Evolutionary conservation across 495 filamentous ascomycete species (phyloP).

Genomic region (Penicillium turbatum): DNA sequence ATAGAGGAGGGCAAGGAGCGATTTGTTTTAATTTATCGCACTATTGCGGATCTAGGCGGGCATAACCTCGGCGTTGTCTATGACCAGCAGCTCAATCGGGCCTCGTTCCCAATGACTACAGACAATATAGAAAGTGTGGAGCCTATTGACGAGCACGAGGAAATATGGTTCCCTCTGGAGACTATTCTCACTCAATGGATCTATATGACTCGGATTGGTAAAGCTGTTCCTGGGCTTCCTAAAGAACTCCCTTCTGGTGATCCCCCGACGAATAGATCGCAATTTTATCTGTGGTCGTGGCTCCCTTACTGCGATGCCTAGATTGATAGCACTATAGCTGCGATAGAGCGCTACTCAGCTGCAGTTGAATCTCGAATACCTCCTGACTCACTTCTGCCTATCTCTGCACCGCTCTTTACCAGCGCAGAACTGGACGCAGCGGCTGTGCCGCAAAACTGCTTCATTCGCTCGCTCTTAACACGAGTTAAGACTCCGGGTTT

Average conservation of each 20-base stretch:
- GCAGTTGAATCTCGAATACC: conserved; percentile 19
- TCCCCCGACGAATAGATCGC: conserved; percentile 1
- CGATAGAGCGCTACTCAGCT: conserved; percentile 13
- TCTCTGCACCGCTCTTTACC: conserved; percentile 18
- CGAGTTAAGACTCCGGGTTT: conserved; percentile 31
- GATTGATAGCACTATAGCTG: conserved; percentile 16
- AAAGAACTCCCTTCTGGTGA: background rate
- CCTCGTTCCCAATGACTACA: conserved; percentile 11
- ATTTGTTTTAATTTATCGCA: conserved; percentile 18
- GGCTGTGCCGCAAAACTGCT: conserved; percentile 25
- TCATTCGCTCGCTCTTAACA: conserved; percentile 29
- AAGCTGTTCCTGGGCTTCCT: conserved; percentile 8
- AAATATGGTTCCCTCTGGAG: conserved; percentile 38
- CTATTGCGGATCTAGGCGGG: conserved; percentile 2
- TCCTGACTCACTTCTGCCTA: conserved; percentile 3
- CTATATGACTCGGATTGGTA: conserved; percentile 27
- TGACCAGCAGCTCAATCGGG: conserved; percentile 15
- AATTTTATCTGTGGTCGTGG: conserved; percentile 15
- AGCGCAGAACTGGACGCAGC: conserved; percentile 26
- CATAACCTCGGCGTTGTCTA: conserved; percentile 21
- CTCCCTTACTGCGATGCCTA: conserved; percentile 16
- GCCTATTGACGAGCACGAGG: conserved; percentile 16
- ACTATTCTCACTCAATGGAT: conserved; percentile 40
- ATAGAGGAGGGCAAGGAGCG: conserved; percentile 14
- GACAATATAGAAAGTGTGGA: conserved; percentile 11